These are phyloP conservation scores for Aspergillus terreus DNA, from an alignment of 2,329 filamentous ascomycete species.

Conservation along the genomic window DNA sequence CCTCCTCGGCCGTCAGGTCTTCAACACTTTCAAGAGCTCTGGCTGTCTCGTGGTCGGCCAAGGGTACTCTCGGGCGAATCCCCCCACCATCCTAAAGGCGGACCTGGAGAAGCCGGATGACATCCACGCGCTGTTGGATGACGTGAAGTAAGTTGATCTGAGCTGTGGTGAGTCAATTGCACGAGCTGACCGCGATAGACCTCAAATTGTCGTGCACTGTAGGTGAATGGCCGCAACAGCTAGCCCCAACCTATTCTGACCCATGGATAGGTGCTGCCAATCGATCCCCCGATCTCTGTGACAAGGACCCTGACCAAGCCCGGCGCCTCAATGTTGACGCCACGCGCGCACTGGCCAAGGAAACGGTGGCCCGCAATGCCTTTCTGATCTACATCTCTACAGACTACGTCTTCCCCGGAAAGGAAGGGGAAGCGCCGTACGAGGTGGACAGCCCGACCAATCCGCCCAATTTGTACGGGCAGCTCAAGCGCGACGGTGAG, in stretches of 20 bases:
- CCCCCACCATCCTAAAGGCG: slow-evolving; percentile 61
- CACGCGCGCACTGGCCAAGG: slow-evolving; percentile 61
- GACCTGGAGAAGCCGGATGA: slow-evolving; percentile 47
- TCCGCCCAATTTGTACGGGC: slow-evolving; percentile 76
- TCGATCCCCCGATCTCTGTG: slow-evolving; percentile 81
- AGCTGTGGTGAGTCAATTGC: background rate
- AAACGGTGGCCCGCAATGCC: slow-evolving; percentile 55
- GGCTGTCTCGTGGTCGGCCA: slow-evolving; percentile 71
- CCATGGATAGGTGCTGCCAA: slow-evolving; percentile 72
- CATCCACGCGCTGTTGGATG: slow-evolving; percentile 46
- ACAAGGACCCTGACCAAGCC: slow-evolving; percentile 72
- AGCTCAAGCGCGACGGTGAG: slow-evolving; percentile 69
- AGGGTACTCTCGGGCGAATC: slow-evolving; percentile 69
- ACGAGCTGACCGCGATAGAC: slow-evolving; percentile 44
- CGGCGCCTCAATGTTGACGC: slow-evolving; percentile 71
- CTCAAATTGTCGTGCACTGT: slow-evolving; percentile 79
- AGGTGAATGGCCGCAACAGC: slow-evolving; percentile 26
- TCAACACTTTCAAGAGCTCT: slow-evolving; percentile 63
- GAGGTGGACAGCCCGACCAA: slow-evolving; percentile 58
- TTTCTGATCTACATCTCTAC: slow-evolving; percentile 63
- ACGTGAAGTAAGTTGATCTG: slow-evolving; percentile 46
- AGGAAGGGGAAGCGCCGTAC: slow-evolving; percentile 82
- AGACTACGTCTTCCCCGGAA: slow-evolving; percentile 74
- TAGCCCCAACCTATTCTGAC: background rate
- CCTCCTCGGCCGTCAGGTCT: slow-evolving; percentile 74